Conservation (phyloP, 805 yeast genomes). For the Brettanomyces bruxellensis region DNA sequence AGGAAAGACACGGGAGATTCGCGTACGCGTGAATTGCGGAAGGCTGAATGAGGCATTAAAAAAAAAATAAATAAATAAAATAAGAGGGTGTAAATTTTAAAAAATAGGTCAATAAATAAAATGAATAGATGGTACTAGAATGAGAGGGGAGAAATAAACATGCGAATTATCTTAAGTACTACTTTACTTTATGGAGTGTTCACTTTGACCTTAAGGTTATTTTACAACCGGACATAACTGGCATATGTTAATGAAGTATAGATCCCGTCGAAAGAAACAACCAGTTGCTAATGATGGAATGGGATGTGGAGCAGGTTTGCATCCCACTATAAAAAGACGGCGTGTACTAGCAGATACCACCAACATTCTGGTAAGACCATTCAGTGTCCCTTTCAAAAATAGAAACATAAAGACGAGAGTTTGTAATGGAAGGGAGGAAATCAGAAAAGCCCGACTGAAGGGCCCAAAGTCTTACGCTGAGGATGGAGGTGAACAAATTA, state of each 20-base stretch:
- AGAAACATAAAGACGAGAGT: background rate
- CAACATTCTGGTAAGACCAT: conserved; percentile 52
- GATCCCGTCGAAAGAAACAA: conserved; percentile 7
- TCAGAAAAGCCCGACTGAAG: conserved; percentile 20
- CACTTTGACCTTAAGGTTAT: too few species aligned
- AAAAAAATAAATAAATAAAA: background rate
- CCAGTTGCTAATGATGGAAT: conserved; percentile 27
- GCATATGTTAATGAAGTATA: background rate
- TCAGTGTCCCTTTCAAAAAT: conserved; percentile 27
- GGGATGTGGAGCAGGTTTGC: conserved; percentile 65
- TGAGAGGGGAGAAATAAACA: too few species aligned
- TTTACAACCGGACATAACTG: background rate
- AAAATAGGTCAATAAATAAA: too few species aligned
- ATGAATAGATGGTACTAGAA: too few species aligned
- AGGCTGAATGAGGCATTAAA: background rate
- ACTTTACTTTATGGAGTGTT: too few species aligned
- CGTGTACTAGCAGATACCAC: conserved; percentile 45
- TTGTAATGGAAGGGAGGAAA: conserved; percentile 9
- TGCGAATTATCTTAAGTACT: too few species aligned
- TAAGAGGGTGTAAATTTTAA: too few species aligned
- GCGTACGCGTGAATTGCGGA: background rate
- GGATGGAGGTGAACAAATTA: conserved; percentile 23
- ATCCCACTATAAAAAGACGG: conserved; percentile 46
- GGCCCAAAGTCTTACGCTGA: conserved; percentile 35
- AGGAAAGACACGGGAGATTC: background rate